A percentile compares a stretch with the other conserved stretches of the same genome.
Conservation (phyloP, 2,329 filamentous ascomycete genomes). For the Paraphaeosphaeria minitans region DNA sequence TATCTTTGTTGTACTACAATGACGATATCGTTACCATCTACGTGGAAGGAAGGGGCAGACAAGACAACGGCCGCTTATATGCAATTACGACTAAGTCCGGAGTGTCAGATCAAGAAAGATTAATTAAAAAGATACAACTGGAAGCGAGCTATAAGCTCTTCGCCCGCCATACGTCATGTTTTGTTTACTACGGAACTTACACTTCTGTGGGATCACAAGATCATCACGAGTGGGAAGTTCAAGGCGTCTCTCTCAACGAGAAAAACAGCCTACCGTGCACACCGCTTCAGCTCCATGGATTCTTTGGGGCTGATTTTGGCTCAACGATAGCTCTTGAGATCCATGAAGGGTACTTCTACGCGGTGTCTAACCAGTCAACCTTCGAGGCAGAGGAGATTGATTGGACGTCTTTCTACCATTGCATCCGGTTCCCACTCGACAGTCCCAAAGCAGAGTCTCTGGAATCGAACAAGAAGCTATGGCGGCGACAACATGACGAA, state of each 20-base stretch:
- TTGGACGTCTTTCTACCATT: conserved; percentile 73
- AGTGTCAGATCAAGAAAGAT: conserved; percentile 42
- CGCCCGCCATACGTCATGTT: conserved; percentile 66
- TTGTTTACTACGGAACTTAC: conserved; percentile 71
- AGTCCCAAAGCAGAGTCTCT: conserved; percentile 48
- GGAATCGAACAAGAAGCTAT: conserved; percentile 59
- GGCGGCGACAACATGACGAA: conserved; percentile 70
- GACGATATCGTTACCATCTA: conserved; percentile 40
- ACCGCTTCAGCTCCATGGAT: conserved; percentile 60
- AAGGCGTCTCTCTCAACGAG: conserved; percentile 45
- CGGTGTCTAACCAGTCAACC: conserved; percentile 68
- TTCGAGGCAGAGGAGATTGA: conserved; percentile 67
- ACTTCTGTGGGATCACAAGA: conserved; percentile 60
- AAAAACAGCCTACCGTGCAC: conserved; percentile 52
- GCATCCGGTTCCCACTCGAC: conserved; percentile 65
- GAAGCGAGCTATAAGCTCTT: conserved; percentile 62
- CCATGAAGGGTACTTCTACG: conserved; percentile 69
- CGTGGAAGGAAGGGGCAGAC: conserved; percentile 17
- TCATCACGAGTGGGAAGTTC: conserved; percentile 67
- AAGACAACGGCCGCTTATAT: conserved; percentile 27
- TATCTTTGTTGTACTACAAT: conserved; percentile 41
- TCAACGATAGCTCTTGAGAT: conserved; percentile 75
- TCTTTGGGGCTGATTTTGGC: conserved; percentile 69
- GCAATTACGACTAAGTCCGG: conserved; percentile 30
- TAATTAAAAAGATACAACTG: conserved; percentile 29